Evolutionary conservation across 164 flowering plant genomes (phyloP), one percentile per base, ranked within the genome.

Genomic region (Berberis vulgaris): DNA sequence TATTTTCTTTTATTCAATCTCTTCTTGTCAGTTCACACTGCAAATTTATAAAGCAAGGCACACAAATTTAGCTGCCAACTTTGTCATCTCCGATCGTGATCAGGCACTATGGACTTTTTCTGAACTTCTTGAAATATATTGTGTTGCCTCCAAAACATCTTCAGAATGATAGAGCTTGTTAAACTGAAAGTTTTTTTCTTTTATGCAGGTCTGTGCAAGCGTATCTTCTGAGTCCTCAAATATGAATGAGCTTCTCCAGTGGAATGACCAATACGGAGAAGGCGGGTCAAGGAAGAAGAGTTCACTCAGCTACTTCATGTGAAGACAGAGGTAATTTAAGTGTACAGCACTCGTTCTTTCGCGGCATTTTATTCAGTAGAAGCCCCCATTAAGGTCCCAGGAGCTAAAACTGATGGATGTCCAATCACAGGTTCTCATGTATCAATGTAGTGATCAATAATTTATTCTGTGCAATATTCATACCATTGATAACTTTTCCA

Each of bases 231-330:
- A 88, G 71, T 84, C 89, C 9, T 57, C 81, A 57, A 88, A 83
- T 70, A 88, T 86, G 96, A 88, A 62, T 13, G 85, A 86, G 74
- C 84, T 88, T 5, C 63, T 78, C 26, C 91, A 88, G 52, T 88
- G 96, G 91, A 86, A 88, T 70, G 89, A 84, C 1, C 68, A 82
- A 39, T 88, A 82, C 50, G 91, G 96, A 61, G 96, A 86, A 81
- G 91, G 96, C 43, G 91, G 96, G n/a, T 52, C 54, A 52, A 52
- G 54, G 11, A 52, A 52, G 54, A 52, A 52, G 54, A 52, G 1
- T 2, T 52, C 54, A 6, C 54, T 52, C 0, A 52, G 54, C n/a
- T 52, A 52, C 54, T 52, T 52, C n/a, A 52, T 52, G 54, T 52
- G 84, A 78, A 73, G 26, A 52, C 13, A 7, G 13, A 10, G n/a